Evolutionary conservation across 2,329 filamentous ascomycete genomes (phyloP).

Genomic region (Penicillium sp.): DNA sequence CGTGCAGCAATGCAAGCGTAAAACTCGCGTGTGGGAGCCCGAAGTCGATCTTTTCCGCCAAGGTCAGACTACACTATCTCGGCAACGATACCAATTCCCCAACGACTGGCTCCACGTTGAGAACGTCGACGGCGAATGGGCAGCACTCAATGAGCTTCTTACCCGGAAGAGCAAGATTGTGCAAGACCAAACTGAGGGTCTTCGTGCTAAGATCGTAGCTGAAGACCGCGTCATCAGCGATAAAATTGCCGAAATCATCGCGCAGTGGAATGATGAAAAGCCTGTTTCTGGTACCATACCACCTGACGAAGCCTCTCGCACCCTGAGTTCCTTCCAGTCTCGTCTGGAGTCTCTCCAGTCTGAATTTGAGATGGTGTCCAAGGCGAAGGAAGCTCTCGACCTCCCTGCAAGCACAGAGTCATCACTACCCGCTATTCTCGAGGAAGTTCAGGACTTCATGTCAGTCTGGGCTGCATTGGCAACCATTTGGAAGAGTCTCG

Average conservation of each 20-base stretch:
- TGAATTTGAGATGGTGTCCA: conserved; percentile 90
- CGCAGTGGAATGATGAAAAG: conserved; percentile 94
- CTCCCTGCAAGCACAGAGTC: conserved; percentile 79
- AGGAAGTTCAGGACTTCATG: conserved; percentile 98
- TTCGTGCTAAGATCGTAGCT: conserved; percentile 90
- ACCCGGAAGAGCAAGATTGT: conserved; percentile 93
- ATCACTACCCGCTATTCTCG: conserved; percentile 80
- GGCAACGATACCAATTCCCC: conserved; percentile 92
- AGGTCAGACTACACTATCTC: conserved; percentile 86
- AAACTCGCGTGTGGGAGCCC: conserved; percentile 90
- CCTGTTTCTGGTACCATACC: conserved; percentile 93
- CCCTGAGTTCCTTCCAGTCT: conserved; percentile 78
- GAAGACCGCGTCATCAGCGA: conserved; percentile 91
- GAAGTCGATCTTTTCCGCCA: conserved; percentile 96
- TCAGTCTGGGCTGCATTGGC: conserved; percentile 96
- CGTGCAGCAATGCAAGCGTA: conserved; percentile 93
- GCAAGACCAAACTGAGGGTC: conserved; percentile 91
- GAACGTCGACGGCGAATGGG: conserved; percentile 96
- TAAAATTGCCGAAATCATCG: conserved; percentile 82
- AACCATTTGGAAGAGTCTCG: conserved; percentile 94
- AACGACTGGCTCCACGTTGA: conserved; percentile 94
- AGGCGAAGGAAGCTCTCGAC: conserved; percentile 95
- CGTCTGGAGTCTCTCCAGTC: conserved; percentile 83
- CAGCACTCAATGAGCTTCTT: conserved; percentile 87
- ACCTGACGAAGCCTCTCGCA: conserved; percentile 83